Percentiles rank a stretch among this genome's conserved stretches.
Evolutionary conservation across 345 rosid genomes (phyloP).

Genomic region (Syzygium grande): DNA sequence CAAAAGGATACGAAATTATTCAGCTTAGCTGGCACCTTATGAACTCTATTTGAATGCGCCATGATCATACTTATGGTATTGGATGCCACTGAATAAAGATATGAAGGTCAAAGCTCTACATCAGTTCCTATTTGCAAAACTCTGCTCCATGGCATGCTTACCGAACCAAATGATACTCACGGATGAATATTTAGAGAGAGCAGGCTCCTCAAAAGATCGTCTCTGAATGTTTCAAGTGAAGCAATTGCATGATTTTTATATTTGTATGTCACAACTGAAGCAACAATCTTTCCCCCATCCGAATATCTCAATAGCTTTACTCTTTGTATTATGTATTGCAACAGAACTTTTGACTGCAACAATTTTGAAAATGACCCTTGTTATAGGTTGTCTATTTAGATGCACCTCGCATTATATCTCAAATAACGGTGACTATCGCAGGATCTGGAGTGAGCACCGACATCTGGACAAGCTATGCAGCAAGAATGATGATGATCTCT

Average conservation of each 20-base stretch:
- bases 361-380: not conserved
- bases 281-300: not conserved
- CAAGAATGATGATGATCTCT: slow-evolving; percentile 27
- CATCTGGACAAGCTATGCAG: slow-evolving; percentile 31
- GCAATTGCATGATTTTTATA: not conserved
- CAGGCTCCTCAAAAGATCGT: not conserved
- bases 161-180: not conserved
- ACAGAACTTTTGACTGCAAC: not conserved
- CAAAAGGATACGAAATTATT: slow-evolving; percentile 4
- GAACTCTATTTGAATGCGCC: not conserved
- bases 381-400: not conserved
- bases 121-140: not conserved
- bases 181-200: not conserved
- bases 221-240: not conserved
- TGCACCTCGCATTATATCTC: not conserved
- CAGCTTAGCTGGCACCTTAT: slow-evolving; percentile 12
- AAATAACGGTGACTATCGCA: not conserved
- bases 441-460: slow-evolving; percentile 17
- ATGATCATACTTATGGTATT: not conserved
- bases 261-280: not conserved
- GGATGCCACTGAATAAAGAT: not conserved
- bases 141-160: not conserved
- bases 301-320: not conserved
- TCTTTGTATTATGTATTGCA: not conserved
- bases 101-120: not conserved